phyloP scores from a whole-genome alignment of 106 monocot genomes.

The Vanilla planifolia region DNA sequence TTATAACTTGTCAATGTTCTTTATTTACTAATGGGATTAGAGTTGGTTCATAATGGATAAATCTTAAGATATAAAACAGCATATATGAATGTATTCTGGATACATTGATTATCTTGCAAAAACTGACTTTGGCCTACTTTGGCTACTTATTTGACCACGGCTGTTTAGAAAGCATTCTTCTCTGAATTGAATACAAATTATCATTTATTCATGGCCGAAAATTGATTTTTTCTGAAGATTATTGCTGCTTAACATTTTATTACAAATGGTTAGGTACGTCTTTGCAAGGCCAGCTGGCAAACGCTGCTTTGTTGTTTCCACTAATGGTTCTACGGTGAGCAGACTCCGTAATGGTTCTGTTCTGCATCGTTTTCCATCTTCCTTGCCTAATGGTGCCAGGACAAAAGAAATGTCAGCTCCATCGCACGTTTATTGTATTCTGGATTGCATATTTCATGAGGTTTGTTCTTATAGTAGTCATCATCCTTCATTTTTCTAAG shows the following conservation, averaged over 20 bases:
- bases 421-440: slow-evolving; percentile 63
- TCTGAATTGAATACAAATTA: not conserved
- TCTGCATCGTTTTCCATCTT: slow-evolving; percentile 86
- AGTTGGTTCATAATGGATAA: too few relatives aligned
- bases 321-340: slow-evolving; percentile 77
- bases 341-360: slow-evolving; percentile 90
- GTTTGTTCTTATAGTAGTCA: slow-evolving; percentile 15
- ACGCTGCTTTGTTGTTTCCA: slow-evolving; percentile 91
- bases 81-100: too few relatives aligned
- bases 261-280: slow-evolving; percentile 56
- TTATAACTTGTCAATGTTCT: too few relatives aligned
- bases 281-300: slow-evolving; percentile 85
- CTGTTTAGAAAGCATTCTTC: too few relatives aligned
- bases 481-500: not conserved
- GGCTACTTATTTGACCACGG: too few relatives aligned
- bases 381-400: slow-evolving; percentile 78
- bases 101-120: too few relatives aligned
- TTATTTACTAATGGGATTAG: too few relatives aligned
- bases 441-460: slow-evolving; percentile 98
- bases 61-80: too few relatives aligned
- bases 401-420: slow-evolving; percentile 65
- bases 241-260: not conserved
- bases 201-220: not conserved
- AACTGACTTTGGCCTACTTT: too few relatives aligned
- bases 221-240: not conserved